Base-by-base conservation (phyloP, 1,139 yeast genomes). In the Hansenula sp. region DNA sequence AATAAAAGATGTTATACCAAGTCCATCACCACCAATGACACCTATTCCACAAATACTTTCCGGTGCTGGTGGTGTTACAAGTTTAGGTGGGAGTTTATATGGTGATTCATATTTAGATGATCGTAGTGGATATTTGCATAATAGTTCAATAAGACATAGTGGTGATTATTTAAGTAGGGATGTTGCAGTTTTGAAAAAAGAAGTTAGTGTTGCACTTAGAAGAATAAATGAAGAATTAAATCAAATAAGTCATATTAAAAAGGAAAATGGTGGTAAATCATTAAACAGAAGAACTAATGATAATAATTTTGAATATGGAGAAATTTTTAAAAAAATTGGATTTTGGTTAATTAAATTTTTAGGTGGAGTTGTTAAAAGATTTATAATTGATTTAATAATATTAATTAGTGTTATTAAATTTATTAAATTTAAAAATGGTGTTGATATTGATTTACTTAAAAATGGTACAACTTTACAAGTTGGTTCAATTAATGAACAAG, bases 1-100 rank as follows among this genome's bases (percentile, higher is more conserved):
- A 56, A 77, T 84, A 40, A 80, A 78, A 53, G 82, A 79, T 55
- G 55, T 78, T 16, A 43, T 47, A 5, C 52, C 52, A 17, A 40
- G 39, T 12, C 45, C 45, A 20, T 41, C 51, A 2, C 52, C 52
- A 8, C 48, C 52, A 26, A 36, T 45, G 33, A 50, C 51, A 1
- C 51, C 53, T 10, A 29, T 44, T 17, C 16, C 42, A 14, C n/a
- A 12, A 20, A 26, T 17, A 6, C 16, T 29, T n/a, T n/a, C n/a
- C 8, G 35, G 19, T 13, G 29, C 26, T 20, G 38, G 32, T 10
- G 35, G 19, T 13, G 29, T 22, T 20, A 36, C 29, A 6, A 42
- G 45, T 20, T 19, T 32, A 13, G 38, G 40, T 42, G 43, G 44
- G 4, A 38, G 43, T 26, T 35, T 29, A 1, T 32, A 37, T 38